Conservation (phyloP, 805 yeast species). For the Starmerella bombi region DNA sequence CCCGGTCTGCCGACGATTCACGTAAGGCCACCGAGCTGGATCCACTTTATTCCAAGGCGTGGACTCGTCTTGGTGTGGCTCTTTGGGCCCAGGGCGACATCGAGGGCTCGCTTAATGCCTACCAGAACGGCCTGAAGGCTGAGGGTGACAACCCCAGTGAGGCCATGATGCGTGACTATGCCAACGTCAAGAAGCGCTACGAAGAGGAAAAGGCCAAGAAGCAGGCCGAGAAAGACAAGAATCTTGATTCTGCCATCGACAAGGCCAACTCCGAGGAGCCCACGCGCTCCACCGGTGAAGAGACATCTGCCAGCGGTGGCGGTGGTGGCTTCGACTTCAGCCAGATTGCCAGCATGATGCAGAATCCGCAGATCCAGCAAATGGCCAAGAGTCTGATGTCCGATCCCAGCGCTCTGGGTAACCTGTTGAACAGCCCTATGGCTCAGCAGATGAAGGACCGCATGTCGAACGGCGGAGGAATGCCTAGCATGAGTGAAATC, state of each 20-base stretch:
- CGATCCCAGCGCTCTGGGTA: slow-evolving; percentile 62
- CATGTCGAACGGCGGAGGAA: slow-evolving; percentile 50
- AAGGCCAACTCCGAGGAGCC: background rate
- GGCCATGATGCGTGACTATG: slow-evolving; percentile 85
- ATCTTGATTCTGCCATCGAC: background rate
- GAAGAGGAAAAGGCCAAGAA: slow-evolving; percentile 43
- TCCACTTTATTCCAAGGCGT: slow-evolving; percentile 78
- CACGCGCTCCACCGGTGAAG: slow-evolving; percentile 1
- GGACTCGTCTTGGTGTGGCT: slow-evolving; percentile 89
- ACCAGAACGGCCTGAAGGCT: slow-evolving; percentile 69
- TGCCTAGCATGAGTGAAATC: slow-evolving; percentile 46
- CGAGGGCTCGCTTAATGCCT: slow-evolving; percentile 79
- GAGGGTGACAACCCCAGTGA: slow-evolving; percentile 79
- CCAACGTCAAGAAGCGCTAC: slow-evolving; percentile 79
- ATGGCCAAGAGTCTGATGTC: slow-evolving; percentile 83
- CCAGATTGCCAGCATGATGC: slow-evolving; percentile 54
- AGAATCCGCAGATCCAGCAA: slow-evolving; percentile 83
- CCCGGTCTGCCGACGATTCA: slow-evolving; percentile 72
- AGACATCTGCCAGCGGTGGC: slow-evolving; percentile 34
- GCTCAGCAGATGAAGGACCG: slow-evolving; percentile 72
- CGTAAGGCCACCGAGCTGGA: slow-evolving; percentile 64
- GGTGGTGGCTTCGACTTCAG: slow-evolving; percentile 59
- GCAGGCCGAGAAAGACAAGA: background rate
- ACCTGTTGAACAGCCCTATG: slow-evolving; percentile 68
- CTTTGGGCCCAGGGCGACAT: slow-evolving; percentile 89